A percentile compares a stretch with the other conserved stretches of the same genome.
Evolutionary conservation across 176 grass and related monocot species (phyloP).

Genomic region (Zoysia japonica): DNA sequence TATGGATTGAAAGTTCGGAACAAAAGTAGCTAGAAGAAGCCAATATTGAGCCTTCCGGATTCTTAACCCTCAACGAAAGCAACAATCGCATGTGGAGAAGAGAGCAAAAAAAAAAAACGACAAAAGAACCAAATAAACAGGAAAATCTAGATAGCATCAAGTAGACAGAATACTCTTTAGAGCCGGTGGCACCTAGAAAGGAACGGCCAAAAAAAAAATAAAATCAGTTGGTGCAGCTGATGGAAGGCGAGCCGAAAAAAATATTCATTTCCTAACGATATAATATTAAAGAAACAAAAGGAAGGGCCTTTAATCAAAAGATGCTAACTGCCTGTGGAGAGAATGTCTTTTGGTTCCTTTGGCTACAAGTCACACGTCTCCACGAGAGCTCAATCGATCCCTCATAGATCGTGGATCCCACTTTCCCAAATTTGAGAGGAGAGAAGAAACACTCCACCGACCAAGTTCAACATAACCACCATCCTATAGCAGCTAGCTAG

Average conservation of each 20-base stretch:
- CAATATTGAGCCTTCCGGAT: conserved; percentile 32
- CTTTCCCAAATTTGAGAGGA: conserved; percentile 38
- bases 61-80: conserved; percentile 33
- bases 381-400: conserved; percentile 26
- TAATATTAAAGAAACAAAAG: too few relatives aligned
- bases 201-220: not conserved
- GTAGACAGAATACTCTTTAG: conserved; percentile 44
- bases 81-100: conserved; percentile 36
- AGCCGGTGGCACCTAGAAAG: conserved; percentile 53
- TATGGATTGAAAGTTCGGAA: too few relatives aligned
- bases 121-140: conserved; percentile 32
- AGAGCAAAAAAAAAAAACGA: not conserved
- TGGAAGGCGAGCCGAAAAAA: conserved; percentile 23
- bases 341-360: conserved; percentile 70
- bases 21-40: conserved; percentile 4
- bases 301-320: conserved; percentile 34
- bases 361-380: conserved; percentile 52
- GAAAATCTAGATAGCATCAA: conserved; percentile 29
- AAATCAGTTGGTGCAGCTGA: conserved; percentile 47
- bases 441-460: conserved; percentile 37
- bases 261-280: not conserved
- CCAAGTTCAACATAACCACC: conserved; percentile 45
- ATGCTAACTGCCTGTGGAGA: conserved; percentile 52
- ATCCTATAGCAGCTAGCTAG: conserved; percentile 11
- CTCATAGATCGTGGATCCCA: conserved; percentile 56